Conservation (phyloP, 139 green algal genomes). For the Edaphochlamys debaryana region DNA sequence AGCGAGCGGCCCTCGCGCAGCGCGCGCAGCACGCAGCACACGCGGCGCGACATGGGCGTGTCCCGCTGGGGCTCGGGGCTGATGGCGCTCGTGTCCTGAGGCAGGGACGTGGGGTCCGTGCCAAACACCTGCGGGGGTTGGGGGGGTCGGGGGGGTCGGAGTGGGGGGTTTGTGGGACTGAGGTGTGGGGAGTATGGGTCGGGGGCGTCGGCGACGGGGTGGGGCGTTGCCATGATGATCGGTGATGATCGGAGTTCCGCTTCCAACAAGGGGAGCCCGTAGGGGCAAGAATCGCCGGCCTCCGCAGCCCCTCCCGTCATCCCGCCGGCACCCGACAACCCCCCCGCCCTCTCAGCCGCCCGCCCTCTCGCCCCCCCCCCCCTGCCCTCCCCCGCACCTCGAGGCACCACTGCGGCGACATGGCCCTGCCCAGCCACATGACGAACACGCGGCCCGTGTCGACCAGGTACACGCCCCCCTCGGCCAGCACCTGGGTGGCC, state of each 20-base stretch:
- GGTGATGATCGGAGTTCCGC: no score
- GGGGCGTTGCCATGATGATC: no score
- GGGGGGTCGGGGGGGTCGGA: no score
- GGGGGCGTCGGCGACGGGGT: no score
- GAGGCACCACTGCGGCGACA: conserved; percentile 44
- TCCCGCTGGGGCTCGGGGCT: conserved; percentile 69
- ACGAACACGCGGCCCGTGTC: conserved; percentile 88
- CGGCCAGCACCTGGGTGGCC: conserved; percentile 66
- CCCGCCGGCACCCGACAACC: no score
- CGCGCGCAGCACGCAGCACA: conserved; percentile 67
- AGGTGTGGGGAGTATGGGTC: no score
- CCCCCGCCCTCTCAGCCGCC: no score
- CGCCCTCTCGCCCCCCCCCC: no score
- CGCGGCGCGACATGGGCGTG: conserved; percentile 63
- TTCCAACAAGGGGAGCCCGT: no score
- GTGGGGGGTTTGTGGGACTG: background rate
- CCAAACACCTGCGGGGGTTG: conserved; percentile 50
- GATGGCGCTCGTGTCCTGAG: conserved; percentile 47
- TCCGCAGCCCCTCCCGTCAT: no score
- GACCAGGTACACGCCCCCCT: conserved; percentile 86
- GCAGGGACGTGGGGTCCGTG: conserved; percentile 38
- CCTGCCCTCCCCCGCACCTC: conserved; percentile 58
- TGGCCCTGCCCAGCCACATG: conserved; percentile 87
- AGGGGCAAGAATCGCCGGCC: no score
- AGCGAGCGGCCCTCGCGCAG: conserved; percentile 63